Conservation (phyloP, 148 eudicot genomes). For the Rhododendron simsii region DNA sequence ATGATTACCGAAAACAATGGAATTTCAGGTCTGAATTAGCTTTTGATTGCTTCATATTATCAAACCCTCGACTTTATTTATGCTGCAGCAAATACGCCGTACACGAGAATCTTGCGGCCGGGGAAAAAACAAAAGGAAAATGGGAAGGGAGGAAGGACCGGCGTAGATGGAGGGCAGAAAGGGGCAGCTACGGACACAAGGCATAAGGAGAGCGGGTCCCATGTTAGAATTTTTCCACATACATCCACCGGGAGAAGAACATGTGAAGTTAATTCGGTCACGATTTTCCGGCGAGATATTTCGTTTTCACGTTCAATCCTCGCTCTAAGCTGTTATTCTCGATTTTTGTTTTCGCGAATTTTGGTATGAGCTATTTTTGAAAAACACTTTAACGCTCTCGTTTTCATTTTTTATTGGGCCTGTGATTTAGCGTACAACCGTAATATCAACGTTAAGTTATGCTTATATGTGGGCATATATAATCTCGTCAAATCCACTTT, state of each 20-base stretch:
- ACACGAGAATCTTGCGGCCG: neutral
- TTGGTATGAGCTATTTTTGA: neutral
- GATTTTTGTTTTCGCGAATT: neutral
- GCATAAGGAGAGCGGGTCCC: neutral
- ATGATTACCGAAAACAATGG: neutral
- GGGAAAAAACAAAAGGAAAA: neutral
- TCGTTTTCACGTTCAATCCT: neutral
- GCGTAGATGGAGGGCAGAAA: conserved; percentile 15
- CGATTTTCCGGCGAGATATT: no score
- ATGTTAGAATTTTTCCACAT: neutral
- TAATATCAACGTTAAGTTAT: neutral
- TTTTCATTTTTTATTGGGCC: neutral
- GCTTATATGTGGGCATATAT: neutral
- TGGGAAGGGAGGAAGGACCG: conserved; percentile 4
- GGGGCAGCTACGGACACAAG: neutral
- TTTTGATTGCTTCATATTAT: neutral
- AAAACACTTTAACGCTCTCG: neutral
- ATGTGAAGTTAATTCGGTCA: no score
- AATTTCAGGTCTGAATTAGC: neutral
- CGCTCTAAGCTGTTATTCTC: neutral
- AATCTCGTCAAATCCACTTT: neutral
- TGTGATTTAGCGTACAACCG: no score
- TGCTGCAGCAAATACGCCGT: neutral
- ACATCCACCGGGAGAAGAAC: neutral
- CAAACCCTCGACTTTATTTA: neutral